Percentiles rank a stretch among this genome's conserved stretches.
phyloP scores from a whole-genome alignment of 176 grass and related monocot genomes.

The Puccinellia tenuiflora region DNA sequence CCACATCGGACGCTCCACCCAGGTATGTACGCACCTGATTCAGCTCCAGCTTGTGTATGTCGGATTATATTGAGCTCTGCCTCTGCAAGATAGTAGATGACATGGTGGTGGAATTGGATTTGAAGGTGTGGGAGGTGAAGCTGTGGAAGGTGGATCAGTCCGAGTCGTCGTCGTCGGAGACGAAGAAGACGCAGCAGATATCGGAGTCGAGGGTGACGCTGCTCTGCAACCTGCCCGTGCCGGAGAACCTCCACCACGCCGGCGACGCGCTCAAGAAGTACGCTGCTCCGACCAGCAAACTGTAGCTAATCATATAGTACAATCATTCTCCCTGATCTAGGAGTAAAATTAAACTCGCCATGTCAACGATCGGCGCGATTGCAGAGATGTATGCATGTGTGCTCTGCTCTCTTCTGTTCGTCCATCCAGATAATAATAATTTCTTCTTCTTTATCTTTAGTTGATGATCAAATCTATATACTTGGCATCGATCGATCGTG shows the following conservation, averaged over 20 bases:
- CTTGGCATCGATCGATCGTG: not conserved
- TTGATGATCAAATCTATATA: not conserved
- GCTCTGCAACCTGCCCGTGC: slow-evolving; percentile 67
- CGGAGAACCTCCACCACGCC: slow-evolving; percentile 42
- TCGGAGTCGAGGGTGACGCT: slow-evolving; percentile 66
- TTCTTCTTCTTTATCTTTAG: not conserved
- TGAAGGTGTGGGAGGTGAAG: slow-evolving; percentile 77
- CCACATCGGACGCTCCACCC: slow-evolving; percentile 57
- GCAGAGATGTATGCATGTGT: not conserved
- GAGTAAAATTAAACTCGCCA: not conserved
- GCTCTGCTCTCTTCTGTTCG: not conserved
- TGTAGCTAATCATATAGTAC: not conserved
- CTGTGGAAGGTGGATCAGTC: slow-evolving; percentile 45
- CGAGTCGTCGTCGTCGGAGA: not conserved
- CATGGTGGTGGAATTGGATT: too few relatives aligned
- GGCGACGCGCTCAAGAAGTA: slow-evolving; percentile 56
- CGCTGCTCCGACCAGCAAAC: not conserved
- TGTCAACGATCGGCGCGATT: not conserved
- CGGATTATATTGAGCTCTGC: too few relatives aligned
- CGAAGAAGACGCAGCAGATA: slow-evolving; percentile 8
- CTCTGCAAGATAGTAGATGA: too few relatives aligned
- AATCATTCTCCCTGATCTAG: not conserved
- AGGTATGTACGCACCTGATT: slow-evolving; percentile 54
- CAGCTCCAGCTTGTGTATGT: too few relatives aligned
- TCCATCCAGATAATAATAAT: not conserved